Base-by-base conservation (phyloP, 306 rosid species). In the Sicyos edulis region DNA sequence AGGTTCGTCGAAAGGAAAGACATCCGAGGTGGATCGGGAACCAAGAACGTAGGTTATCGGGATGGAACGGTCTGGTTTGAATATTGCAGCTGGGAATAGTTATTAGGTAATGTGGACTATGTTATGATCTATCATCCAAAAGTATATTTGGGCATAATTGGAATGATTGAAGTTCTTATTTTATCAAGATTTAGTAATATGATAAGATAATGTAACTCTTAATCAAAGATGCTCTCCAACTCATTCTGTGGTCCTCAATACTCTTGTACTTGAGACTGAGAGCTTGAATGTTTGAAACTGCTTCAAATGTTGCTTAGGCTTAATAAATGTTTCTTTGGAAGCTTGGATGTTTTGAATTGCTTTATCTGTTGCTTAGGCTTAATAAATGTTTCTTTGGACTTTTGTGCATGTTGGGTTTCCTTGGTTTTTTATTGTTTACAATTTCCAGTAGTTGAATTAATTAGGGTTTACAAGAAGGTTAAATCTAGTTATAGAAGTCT, bases 101-200 rank as follows among this genome's bases (percentile, higher is more conserved):
- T 85, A 83, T 47, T 47, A 68, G 86, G 81, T 58, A 66, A 65
- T 71, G 78, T 71, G 54, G 73, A 49, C 75, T 74, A 78, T 82
- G 77, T 78, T 73, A 22, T 74, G 56, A 22, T 82, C 78, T 78
- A 77, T 81, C 74, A 70, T 79, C 73, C 78, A 40, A 71, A 81
- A 76, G 63, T 62, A 58, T 75, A 70, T 42, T 45, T 81, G 82
- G 72, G 74, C 60, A 78, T 78, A 76, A 87, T 3, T 26, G 32
- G 32, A 26, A 26, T 74, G 77, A 80, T 79, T 83, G 74, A 88
- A 67, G 72, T 45, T 66, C 34, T 42, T 47, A 4, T 47, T 20
- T 68, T 49, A 49, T 68, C 13, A 68, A 49, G 57, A 20, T 52
- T 68, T 68, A 49, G 72, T 68, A 68, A 22, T 49, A 68, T 66